phyloP scores from a whole-genome alignment of 768 basidiomycete species.

The Lactarius hatsudake region DNA sequence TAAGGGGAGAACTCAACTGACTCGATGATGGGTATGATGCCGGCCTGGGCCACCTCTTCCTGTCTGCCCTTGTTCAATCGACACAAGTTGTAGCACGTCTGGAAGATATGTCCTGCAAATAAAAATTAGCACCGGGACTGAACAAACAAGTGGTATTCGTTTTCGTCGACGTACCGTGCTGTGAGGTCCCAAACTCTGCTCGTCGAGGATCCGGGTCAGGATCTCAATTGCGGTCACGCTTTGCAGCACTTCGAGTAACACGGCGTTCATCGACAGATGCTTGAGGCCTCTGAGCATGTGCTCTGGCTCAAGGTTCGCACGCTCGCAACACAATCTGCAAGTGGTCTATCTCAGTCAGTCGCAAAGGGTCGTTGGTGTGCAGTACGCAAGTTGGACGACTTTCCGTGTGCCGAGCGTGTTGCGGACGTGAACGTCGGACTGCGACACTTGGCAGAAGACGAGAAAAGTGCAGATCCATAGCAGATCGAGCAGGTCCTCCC shows the following conservation, averaged over 20 bases:
- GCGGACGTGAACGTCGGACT: constrained; percentile 89
- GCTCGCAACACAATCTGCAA: constrained; percentile 80
- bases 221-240: constrained; percentile 99
- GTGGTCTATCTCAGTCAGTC: background rate
- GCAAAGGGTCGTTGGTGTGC: constrained; percentile 4
- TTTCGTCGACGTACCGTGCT: constrained; percentile 60
- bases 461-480: constrained; percentile 31
- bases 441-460: constrained; percentile 95
- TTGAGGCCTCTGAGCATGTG: constrained; percentile 85
- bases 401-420: constrained; percentile 89
- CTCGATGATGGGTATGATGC: constrained; percentile 90
- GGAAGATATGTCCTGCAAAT: constrained; percentile 84
- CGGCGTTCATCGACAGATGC: constrained; percentile 91
- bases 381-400: constrained; percentile 76
- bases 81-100: constrained; percentile 95
- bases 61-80: constrained; percentile 88
- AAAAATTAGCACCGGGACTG: background rate
- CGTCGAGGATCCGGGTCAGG: constrained; percentile 79
- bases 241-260: constrained; percentile 87
- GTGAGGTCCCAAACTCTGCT: constrained; percentile 73
- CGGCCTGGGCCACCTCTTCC: constrained; percentile 98
- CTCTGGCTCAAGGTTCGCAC: constrained; percentile 81
- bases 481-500: constrained; percentile 88
- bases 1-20: constrained; percentile 88
- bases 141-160: background rate